Base-by-base conservation (phyloP, 106 monocot genomes). In the Dendrobium nobile region DNA sequence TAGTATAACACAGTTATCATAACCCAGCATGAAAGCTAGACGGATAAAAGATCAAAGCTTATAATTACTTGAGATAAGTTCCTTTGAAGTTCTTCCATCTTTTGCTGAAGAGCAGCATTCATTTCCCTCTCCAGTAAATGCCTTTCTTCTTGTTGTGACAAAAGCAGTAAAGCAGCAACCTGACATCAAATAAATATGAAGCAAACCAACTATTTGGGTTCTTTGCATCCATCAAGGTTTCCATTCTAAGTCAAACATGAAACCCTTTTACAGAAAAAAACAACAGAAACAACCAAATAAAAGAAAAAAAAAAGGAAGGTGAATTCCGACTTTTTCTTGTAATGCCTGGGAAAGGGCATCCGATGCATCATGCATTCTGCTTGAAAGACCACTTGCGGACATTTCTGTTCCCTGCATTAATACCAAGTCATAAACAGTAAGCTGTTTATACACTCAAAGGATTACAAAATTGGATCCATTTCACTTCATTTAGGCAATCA, bases 131-230 rank as follows among this genome's bases (percentile, higher is more conserved):
- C 95, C 51, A 92, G 65, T 73, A 99, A 80, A 87, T 99, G 85
- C 40, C 92, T 95, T 81, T 99, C 95, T 86, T 99, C 95, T 83
- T 95, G 90, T 75, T 99, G 99, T 19, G 99, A 99, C 81, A 99
- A 84, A 64, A 99, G 95, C 47, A 99, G 85, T 33, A 99, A 81
- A 76, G 88, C 84, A 67, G 85, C 86, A 79, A 99, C 93, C 99
- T 99, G 80, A 22, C 77, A 81, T 44, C 70, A 27, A 82, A 42
- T 5, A 83, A 68, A 18, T 45, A 44, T 45, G 8, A 85, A 44
- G 26, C 45, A 81, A 65, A 77, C 41, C 16, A 67, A 54, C 19
- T 47, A 45, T 47, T 59, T 67, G 7, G 13, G 41, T 40, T 27
- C 47, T 31, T 42, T 28, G 31, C 33, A 40, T 75, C 18, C 73